These are phyloP conservation scores for Nemania diffusa DNA, from an alignment of 2,329 filamentous ascomycete species.

Conservation along the genomic window DNA sequence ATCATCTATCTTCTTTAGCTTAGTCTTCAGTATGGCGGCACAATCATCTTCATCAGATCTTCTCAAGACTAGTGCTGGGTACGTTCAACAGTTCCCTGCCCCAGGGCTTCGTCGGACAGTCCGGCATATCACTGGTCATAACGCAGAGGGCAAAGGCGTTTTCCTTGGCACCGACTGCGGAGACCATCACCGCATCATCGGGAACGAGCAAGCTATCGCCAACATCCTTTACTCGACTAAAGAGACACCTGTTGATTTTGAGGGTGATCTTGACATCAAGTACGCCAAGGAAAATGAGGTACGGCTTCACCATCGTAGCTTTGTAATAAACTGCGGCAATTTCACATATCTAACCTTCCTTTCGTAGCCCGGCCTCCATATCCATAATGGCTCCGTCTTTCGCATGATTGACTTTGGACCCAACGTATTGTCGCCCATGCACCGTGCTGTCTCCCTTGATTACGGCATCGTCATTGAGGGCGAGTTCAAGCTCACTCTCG, in stretches of 20 bases:
- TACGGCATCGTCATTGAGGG: slow-evolving; percentile 41
- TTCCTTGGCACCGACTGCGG: slow-evolving; percentile 45
- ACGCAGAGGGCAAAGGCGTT: slow-evolving; percentile 39
- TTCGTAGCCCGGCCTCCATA: neutral
- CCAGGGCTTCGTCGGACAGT: slow-evolving; percentile 32
- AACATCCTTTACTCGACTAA: slow-evolving; percentile 48
- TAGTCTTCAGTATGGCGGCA: neutral
- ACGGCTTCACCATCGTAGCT: neutral
- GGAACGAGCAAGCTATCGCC: slow-evolving; percentile 41
- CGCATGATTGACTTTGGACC: slow-evolving; percentile 42
- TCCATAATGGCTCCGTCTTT: slow-evolving; percentile 27
- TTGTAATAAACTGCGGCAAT: neutral
- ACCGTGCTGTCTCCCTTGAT: slow-evolving; percentile 34
- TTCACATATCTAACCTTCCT: neutral
- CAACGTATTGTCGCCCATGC: slow-evolving; percentile 24
- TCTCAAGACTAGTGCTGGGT: slow-evolving; percentile 8
- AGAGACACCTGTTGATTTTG: slow-evolving; percentile 41
- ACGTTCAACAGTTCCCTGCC: slow-evolving; percentile 26
- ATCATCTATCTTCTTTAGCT: too few relatives aligned
- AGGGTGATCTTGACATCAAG: slow-evolving; percentile 40
- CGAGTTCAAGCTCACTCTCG: slow-evolving; percentile 33
- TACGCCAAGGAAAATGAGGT: slow-evolving; percentile 32
- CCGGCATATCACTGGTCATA: slow-evolving; percentile 40
- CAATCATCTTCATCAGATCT: neutral
- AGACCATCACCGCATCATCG: slow-evolving; percentile 44